Conservation (phyloP, 352 stramenopile genomes). For the Phytopythium helicoides region DNA sequence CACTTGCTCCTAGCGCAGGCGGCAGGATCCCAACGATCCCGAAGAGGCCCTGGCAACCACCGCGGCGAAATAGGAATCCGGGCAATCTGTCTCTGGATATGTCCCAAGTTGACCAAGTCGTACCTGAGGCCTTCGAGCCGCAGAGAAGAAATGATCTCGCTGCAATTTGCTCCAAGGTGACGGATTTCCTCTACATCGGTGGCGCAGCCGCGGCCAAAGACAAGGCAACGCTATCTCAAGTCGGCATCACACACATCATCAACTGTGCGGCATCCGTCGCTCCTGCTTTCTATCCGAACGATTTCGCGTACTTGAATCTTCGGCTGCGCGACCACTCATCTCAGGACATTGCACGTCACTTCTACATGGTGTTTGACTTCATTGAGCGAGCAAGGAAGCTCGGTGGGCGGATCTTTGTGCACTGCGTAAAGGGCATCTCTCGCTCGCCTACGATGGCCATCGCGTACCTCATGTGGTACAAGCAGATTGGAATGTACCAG, state of each 20-base stretch:
- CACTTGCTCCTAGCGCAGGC: not conserved
- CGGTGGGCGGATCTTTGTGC: constrained; percentile 79
- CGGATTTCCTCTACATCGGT: constrained; percentile 88
- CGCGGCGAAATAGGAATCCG: constrained; percentile 66
- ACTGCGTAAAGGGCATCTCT: constrained; percentile 89
- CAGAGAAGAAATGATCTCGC: constrained; percentile 55
- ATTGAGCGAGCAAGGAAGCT: constrained; percentile 71
- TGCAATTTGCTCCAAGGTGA: constrained; percentile 74
- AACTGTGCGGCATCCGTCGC: constrained; percentile 84
- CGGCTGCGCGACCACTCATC: constrained; percentile 87
- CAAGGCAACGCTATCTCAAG: constrained; percentile 52
- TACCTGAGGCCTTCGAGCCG: constrained; percentile 19
- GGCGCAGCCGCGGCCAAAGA: constrained; percentile 79
- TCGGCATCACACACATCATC: constrained; percentile 88
- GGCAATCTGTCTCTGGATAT: constrained; percentile 82
- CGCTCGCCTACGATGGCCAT: constrained; percentile 87
- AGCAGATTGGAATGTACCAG: constrained; percentile 77
- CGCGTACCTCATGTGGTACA: constrained; percentile 89
- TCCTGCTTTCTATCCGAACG: constrained; percentile 68
- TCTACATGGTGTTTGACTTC: constrained; percentile 89
- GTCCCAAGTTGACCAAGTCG: constrained; percentile 60
- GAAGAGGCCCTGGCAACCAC: constrained; percentile 44
- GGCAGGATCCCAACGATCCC: constrained; percentile 21
- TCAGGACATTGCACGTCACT: constrained; percentile 82
- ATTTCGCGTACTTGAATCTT: constrained; percentile 86